Evolutionary conservation across 305 asterid genomes (phyloP).

Genomic region (Fraxinus baroniana): DNA sequence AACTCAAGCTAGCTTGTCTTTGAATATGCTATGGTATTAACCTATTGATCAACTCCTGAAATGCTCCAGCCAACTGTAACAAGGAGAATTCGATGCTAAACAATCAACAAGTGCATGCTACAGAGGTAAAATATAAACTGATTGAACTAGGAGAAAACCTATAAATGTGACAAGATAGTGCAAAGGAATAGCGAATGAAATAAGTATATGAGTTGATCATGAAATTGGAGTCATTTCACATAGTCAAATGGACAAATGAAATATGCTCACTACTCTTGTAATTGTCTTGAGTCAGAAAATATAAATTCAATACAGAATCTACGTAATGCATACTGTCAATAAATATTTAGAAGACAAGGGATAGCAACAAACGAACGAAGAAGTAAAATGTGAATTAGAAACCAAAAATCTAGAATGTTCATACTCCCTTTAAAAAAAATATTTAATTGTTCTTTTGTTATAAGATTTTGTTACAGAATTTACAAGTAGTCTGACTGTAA

Average conservation of each 20-base stretch:
- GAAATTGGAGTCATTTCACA: background rate
- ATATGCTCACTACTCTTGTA: background rate
- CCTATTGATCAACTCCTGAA: background rate
- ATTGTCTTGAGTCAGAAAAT: background rate
- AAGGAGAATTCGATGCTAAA: background rate
- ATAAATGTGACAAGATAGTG: background rate
- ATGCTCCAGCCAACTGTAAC: background rate
- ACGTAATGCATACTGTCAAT: background rate
- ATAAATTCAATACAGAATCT: background rate
- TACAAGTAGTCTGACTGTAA: background rate
- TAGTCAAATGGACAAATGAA: background rate
- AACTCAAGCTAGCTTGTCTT: background rate
- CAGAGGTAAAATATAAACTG: background rate
- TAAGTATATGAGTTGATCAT: background rate
- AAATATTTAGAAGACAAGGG: background rate
- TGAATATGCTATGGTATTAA: background rate
- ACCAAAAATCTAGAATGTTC: background rate
- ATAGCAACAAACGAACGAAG: background rate
- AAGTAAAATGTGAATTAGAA: background rate
- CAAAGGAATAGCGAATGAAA: background rate
- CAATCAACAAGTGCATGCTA: background rate
- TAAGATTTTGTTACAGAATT: background rate
- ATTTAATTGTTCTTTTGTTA: background rate
- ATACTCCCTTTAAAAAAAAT: background rate
- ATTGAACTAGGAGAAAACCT: background rate